phyloP scores from a whole-genome alignment of 2,329 filamentous ascomycete species.

The Septoria linicola region DNA sequence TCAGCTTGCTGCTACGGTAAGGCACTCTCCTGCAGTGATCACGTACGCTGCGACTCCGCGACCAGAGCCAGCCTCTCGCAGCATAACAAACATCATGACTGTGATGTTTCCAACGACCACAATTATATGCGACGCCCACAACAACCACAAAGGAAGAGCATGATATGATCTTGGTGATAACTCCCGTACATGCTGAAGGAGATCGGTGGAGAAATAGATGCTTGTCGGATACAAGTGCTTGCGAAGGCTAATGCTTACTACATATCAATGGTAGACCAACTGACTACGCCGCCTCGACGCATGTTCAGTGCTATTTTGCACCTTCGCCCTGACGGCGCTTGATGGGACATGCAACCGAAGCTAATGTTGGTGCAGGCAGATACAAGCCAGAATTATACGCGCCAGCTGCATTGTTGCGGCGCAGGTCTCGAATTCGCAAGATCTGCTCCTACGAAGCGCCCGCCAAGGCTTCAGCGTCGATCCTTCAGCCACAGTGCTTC shows the following conservation, averaged over 20 bases:
- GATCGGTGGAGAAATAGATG: too few relatives aligned
- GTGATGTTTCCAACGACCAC: constrained; percentile 11
- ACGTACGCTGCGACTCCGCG: constrained; percentile 8
- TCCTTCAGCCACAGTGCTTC: background rate
- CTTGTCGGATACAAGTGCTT: too few relatives aligned
- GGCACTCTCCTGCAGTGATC: too few relatives aligned
- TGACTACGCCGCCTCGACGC: too few relatives aligned
- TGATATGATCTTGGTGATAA: constrained; percentile 12
- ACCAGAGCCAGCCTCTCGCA: constrained; percentile 6
- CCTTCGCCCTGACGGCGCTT: too few relatives aligned
- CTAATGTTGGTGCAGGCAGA: background rate
- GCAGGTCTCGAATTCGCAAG: background rate
- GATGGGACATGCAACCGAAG: background rate
- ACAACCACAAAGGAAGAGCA: constrained; percentile 10
- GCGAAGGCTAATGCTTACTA: too few relatives aligned
- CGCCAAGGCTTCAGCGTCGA: background rate
- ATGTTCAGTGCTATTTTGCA: too few relatives aligned
- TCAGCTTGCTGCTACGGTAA: constrained; percentile 4
- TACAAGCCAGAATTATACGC: background rate
- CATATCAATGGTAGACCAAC: too few relatives aligned
- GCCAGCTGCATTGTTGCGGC: constrained; percentile 1
- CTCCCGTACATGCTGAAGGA: constrained; percentile 5
- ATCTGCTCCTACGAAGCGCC: constrained; percentile 1
- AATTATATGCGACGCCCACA: constrained; percentile 15
- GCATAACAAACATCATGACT: constrained; percentile 5